Evolutionary conservation across 768 basidiomycete species (phyloP).

Genomic region (Serendipita indica): DNA sequence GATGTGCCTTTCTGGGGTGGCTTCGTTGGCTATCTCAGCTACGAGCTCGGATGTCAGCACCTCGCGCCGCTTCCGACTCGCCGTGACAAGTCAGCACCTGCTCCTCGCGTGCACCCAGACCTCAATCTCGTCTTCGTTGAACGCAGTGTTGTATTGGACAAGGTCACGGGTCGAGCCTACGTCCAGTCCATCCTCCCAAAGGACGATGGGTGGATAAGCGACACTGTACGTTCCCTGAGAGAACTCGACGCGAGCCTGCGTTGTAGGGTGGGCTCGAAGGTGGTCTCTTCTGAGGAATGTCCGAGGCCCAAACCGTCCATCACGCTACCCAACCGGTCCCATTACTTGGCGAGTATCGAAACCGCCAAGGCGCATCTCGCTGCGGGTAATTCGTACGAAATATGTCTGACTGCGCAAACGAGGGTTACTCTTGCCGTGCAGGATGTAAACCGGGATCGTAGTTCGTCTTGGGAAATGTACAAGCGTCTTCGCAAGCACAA

Average conservation of each 20-base stretch:
- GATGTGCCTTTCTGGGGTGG: conserved; percentile 76
- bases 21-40: conserved; percentile 60
- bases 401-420: conserved; percentile 62
- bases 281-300: too few species aligned
- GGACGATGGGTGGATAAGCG: conserved; percentile 47
- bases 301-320: too few species aligned
- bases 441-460: conserved; percentile 16
- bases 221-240: conserved; percentile 26
- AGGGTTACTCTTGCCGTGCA: conserved; percentile 44
- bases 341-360: conserved; percentile 55
- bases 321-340: conserved; percentile 11
- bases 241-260: too few species aligned
- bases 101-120: conserved; percentile 39
- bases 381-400: conserved; percentile 82
- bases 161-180: conserved; percentile 32
- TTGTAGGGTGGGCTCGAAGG: too few species aligned
- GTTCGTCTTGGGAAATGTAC: conserved; percentile 57
- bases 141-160: conserved; percentile 59
- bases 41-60: conserved; percentile 56
- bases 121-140: conserved; percentile 65
- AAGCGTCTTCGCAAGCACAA: conserved; percentile 56
- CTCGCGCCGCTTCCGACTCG: conserved; percentile 31
- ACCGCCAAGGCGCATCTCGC: conserved; percentile 58
- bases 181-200: conserved; percentile 48
- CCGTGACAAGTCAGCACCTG: conserved; percentile 13